Evolutionary conservation across 2,329 filamentous ascomycete genomes (phyloP), one percentile per base, ranked within the genome.

Genomic region (Colletotrichum sojae): DNA sequence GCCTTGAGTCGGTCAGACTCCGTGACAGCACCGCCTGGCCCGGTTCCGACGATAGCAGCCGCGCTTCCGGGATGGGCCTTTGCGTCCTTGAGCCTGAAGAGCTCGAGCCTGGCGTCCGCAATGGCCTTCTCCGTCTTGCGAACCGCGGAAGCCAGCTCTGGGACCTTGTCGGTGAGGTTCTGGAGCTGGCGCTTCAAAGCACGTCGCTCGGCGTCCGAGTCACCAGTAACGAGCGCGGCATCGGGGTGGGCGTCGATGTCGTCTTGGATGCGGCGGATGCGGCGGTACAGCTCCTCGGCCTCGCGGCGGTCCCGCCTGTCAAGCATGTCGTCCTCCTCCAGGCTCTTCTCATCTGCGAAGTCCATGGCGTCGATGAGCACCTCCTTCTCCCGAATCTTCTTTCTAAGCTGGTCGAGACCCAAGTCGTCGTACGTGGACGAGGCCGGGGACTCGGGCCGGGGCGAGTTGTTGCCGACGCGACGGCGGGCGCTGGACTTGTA

Each of bases 1-100:
- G 96, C 96, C 84, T 98, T 98, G 73, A 98, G 89, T 62, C 95
- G 90, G 81, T 99, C 96, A 4, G 94, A 92, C 81, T 99, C 96
- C 0, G 96, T 99, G 49, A 99, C 90, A 52, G 90, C 83, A 60
- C 96, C 96, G 51, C 95, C 95, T 67, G 95, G 95, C 10, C 96
- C 96, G 70, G 95, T 98, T 53, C 96, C 96, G 68, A 98, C 89
- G 71, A 99, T 94, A 36, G 91, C 87, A 20, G 92, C 86, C 10
- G 94, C 91, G 76, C 92, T 94, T 72, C 90, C 88, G 3, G 96
- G 96, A 77, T 98, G 89, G 3, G 93, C 93, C 80, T 98, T 98
- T 69, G 95, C 94, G 80, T 99, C 96, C 78, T 91, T 95, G 70
- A 98, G 83, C 68, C 95, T 92, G 88, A 99, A 99, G 2, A 99